These are phyloP conservation scores for Alloteropsis semialata DNA, from an alignment of 176 grass and related monocot genomes.

Conservation along the genomic window DNA sequence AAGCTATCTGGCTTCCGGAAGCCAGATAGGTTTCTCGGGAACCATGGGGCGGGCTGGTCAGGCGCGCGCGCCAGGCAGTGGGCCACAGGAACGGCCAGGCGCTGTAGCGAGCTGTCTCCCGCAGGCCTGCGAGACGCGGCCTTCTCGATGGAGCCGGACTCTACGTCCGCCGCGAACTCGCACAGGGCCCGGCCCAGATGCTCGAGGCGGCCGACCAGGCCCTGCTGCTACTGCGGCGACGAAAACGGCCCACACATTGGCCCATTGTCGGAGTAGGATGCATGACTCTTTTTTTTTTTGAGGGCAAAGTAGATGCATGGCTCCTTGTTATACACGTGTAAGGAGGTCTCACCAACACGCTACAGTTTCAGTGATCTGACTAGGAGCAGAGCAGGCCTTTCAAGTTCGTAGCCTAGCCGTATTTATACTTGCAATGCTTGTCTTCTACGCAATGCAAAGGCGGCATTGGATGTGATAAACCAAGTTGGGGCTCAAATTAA, in stretches of 20 bases:
- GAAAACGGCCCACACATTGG: neutral
- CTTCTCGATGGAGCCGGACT: constrained; percentile 17
- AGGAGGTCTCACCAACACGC: neutral
- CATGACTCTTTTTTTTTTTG: no score
- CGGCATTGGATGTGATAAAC: neutral
- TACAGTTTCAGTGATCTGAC: neutral
- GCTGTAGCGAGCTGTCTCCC: constrained; percentile 10
- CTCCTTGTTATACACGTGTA: neutral
- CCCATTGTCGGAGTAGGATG: neutral
- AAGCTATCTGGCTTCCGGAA: no score
- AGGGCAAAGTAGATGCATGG: no score
- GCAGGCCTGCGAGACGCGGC: constrained; percentile 28
- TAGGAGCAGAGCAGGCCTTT: constrained; percentile 29
- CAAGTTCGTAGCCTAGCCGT: neutral
- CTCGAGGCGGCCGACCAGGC: neutral
- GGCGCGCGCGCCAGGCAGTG: constrained; percentile 18
- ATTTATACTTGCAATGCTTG: neutral
- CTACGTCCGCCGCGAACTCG: constrained; percentile 30
- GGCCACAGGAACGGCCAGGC: constrained; percentile 24
- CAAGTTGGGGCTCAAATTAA: neutral
- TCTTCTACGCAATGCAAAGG: neutral
- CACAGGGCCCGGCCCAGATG: constrained; percentile 14
- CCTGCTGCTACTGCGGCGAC: neutral
- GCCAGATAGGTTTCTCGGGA: no score
- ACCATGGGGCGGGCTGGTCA: constrained; percentile 24